Evolutionary conservation across 2,329 filamentous ascomycete species (phyloP).

Genomic region (Colletotrichum sp.): DNA sequence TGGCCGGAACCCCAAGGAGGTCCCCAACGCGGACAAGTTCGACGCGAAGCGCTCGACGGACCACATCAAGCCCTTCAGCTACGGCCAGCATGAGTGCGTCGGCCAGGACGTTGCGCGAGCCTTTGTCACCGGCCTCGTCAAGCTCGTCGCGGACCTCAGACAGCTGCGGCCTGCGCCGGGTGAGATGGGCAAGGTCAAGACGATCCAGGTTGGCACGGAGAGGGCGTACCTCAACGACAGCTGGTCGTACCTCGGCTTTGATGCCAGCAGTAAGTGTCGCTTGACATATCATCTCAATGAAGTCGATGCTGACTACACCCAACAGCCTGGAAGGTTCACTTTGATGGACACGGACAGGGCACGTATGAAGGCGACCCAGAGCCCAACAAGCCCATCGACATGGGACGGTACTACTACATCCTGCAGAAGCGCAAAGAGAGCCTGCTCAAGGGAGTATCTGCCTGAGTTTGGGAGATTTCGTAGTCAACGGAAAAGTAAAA

Average conservation of each 20-base stretch:
- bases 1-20: constrained; percentile 40
- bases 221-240: constrained; percentile 52
- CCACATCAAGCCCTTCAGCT: constrained; percentile 46
- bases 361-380: constrained; percentile 32
- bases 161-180: constrained; percentile 50
- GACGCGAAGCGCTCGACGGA: constrained; percentile 43
- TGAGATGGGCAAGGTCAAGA: constrained; percentile 50
- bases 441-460: background rate
- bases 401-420: constrained; percentile 39
- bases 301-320: constrained; percentile 25
- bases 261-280: constrained; percentile 48
- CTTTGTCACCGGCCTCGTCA: constrained; percentile 46
- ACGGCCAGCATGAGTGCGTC: constrained; percentile 52
- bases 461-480: fast-evolving
- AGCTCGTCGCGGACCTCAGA: constrained; percentile 46
- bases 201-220: constrained; percentile 41
- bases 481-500: background rate
- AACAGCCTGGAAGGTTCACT: constrained; percentile 42
- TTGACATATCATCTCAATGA: fast-evolving
- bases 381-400: constrained; percentile 5
- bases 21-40: constrained; percentile 44
- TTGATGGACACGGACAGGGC: constrained; percentile 41
- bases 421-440: constrained; percentile 37
- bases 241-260: constrained; percentile 49
- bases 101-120: constrained; percentile 44